Evolutionary conservation across 805 yeast genomes (phyloP), one percentile per base, ranked within the genome.

Genomic region (Wickerhamiella bombiphila): DNA sequence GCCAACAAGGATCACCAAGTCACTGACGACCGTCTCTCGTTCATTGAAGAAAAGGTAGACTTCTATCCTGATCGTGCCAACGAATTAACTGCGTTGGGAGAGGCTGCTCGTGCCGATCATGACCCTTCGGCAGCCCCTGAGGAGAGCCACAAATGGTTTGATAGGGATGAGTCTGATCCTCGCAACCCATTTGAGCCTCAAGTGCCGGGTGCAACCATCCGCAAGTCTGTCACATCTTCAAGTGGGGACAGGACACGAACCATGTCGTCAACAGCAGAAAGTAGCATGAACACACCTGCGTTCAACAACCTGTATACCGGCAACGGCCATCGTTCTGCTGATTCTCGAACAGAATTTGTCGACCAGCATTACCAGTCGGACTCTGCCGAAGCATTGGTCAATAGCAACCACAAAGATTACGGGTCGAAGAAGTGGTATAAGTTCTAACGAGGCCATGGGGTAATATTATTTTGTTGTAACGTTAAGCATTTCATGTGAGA

Each of bases 1-100:
- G 94, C 82, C 58, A 71, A 91, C 57, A 80, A 80, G 56, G 81
- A 80, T 36, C 48, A 46, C 22, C 91, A 93, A 9, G 93, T 93
- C 8, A 76, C 67, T 51, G 96, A 86, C 59, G 95, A 86, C 57
- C 75, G 96, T 69, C 75, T 83, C 17, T 82, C 94, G 7, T 86
- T 86, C 74, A 52, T 58, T 32, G 42, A 46, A 32, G 56, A 53
- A 33, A 45, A 49, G 24, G 16, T 29, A n/a, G 33, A 22, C 9
- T 9, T 25, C 15, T 42, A 39, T 3, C 35, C 22, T 11, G 46
- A 46, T 30, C 53, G 46, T 11, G 56, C 53, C 29, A 60, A 52
- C 30, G 65, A 59, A 42, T 64, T 81, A 42, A 52, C 74, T 29
- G 93, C 86, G 2, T 65, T 82, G 43, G 94, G 94, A 42, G 54